These are phyloP conservation scores for Fraxinus latifolia DNA, from an alignment of 305 asterid genomes.

Conservation along the genomic window DNA sequence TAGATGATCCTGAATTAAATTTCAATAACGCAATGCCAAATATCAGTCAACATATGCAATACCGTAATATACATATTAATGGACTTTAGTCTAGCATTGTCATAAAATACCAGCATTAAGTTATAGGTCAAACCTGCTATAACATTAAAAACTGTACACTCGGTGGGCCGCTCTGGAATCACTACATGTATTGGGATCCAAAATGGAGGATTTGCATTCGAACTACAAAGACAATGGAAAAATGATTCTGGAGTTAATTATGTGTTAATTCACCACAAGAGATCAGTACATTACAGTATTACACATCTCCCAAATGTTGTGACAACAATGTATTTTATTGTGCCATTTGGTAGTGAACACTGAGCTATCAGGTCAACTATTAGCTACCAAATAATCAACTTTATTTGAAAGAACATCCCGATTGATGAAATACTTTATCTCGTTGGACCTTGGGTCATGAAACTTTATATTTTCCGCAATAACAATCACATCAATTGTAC, in stretches of 20 bases:
- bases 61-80: neutral
- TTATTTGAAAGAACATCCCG: neutral
- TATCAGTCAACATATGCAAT: conserved; percentile 4
- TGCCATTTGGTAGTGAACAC: conserved; percentile 8
- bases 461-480: neutral
- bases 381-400: neutral
- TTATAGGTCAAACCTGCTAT: conserved; percentile 71
- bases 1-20: neutral
- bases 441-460: conserved; percentile 5
- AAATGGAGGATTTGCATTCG: conserved; percentile 87
- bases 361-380: conserved; percentile 14
- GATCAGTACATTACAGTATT: neutral
- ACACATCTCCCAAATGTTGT: conserved; percentile 9
- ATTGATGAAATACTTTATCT: neutral
- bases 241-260: conserved; percentile 19
- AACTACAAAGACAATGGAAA: conserved; percentile 49
- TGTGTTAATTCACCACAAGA: conserved; percentile 1
- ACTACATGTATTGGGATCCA: conserved; percentile 98
- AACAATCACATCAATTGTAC: neutral
- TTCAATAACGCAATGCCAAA: conserved; percentile 5
- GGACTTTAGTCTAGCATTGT: conserved; percentile 10
- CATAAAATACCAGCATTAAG: conserved; percentile 22
- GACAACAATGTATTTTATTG: neutral
- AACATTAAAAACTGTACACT: conserved; percentile 88
- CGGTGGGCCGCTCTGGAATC: conserved; percentile 98